Conservation (phyloP, 192 early-diverging fungal species). For the Umbelopsis vinacea region DNA sequence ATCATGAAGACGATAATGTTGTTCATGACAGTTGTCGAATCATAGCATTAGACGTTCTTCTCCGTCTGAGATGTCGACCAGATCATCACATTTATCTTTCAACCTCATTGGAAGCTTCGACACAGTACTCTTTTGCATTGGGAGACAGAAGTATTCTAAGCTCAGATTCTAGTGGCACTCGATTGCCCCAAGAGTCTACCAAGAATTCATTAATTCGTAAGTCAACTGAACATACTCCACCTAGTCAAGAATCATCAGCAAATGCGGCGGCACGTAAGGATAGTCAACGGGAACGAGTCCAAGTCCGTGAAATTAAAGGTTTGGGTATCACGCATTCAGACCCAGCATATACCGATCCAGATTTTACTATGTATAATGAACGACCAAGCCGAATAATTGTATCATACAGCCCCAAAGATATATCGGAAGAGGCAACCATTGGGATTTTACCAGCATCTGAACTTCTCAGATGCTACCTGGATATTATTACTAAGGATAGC, state of each 20-base stretch:
- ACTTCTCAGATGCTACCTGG: slow-evolving; percentile 53
- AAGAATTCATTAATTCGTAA: neutral
- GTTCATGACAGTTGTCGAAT: slow-evolving; percentile 49
- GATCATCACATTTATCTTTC: slow-evolving; percentile 56
- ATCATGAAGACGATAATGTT: slow-evolving; percentile 28
- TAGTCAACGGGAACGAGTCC: neutral
- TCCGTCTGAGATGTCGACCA: slow-evolving; percentile 53
- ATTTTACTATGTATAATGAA: neutral
- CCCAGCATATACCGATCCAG: neutral
- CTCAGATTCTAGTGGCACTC: neutral
- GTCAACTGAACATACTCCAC: neutral
- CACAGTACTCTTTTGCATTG: slow-evolving; percentile 14
- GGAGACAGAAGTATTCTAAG: neutral
- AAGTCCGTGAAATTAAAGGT: neutral
- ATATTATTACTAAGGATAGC: slow-evolving; percentile 67
- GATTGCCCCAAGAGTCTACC: neutral
- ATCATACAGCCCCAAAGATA: neutral
- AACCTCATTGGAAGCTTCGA: neutral
- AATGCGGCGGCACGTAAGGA: neutral
- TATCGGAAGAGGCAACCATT: neutral
- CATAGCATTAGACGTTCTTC: slow-evolving; percentile 52
- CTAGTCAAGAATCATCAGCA: neutral
- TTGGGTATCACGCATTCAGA: neutral
- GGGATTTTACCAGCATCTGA: slow-evolving; percentile 8
- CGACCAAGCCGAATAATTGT: neutral